These are phyloP conservation scores for Sonneratia caseolaris DNA, from an alignment of 345 rosid genomes.

Conservation along the genomic window DNA sequence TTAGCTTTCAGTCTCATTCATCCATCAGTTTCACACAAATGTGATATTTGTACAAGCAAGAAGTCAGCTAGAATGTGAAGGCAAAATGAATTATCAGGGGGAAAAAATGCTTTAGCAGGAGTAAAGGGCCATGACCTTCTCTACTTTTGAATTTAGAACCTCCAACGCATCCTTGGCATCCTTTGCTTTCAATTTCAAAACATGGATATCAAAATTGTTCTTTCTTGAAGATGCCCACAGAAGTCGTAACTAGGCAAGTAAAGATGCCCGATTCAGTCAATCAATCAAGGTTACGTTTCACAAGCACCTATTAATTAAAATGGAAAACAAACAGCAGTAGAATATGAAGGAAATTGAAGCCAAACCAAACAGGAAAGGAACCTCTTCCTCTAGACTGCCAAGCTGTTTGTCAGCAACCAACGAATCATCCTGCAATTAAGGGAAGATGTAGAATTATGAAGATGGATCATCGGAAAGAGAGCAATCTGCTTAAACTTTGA, in stretches of 20 bases:
- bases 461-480: neutral
- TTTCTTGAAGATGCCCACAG: conserved; percentile 65
- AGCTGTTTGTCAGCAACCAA: conserved; percentile 28
- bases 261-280: conserved; percentile 14
- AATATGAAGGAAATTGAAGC: neutral
- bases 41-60: neutral
- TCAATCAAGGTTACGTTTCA: conserved; percentile 15
- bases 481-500: neutral
- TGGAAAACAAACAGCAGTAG: neutral
- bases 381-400: conserved; percentile 55
- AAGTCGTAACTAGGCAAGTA: conserved; percentile 39
- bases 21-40: neutral
- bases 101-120: neutral
- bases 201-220: conserved; percentile 69
- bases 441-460: conserved; percentile 3
- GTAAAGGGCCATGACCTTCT: conserved; percentile 30
- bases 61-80: neutral
- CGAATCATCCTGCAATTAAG: conserved; percentile 33
- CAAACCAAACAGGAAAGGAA: conserved; percentile 18
- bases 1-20: neutral
- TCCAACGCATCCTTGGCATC: conserved; percentile 40
- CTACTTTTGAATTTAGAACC: conserved; percentile 29
- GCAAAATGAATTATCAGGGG: neutral
- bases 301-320: neutral
- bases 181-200: conserved; percentile 40